These are phyloP conservation scores for Globisporangium lucens DNA, from an alignment of 352 stramenopile species.

Conservation along the genomic window DNA sequence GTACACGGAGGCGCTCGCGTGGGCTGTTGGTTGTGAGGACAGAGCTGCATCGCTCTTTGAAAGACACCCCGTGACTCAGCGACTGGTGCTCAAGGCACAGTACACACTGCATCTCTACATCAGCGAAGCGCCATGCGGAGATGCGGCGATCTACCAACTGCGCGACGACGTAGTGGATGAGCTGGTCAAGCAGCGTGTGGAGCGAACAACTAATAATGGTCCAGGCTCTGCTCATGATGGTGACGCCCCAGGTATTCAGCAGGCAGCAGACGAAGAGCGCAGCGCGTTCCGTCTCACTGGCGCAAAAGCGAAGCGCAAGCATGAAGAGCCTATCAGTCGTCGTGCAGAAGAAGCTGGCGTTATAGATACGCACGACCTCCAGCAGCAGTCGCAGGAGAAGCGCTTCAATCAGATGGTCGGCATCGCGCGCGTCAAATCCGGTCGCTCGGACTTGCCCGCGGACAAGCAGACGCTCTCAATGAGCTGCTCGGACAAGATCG, in stretches of 20 bases:
- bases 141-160: conserved; percentile 92
- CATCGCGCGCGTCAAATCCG: conserved; percentile 87
- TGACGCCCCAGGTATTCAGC: not conserved
- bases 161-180: conserved; percentile 64
- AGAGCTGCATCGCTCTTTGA: conserved; percentile 47
- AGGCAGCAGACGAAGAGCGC: conserved; percentile 20
- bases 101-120: conserved; percentile 90
- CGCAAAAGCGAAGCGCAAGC: conserved; percentile 48
- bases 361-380: not conserved
- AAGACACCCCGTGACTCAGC: conserved; percentile 23
- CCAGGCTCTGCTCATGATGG: not conserved
- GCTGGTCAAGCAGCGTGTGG: conserved; percentile 43
- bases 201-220: conserved; percentile 11
- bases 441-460: conserved; percentile 86
- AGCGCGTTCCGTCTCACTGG: conserved; percentile 60
- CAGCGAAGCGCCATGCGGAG: conserved; percentile 91
- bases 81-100: conserved; percentile 47
- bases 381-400: conserved; percentile 25
- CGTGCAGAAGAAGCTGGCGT: not conserved
- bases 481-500: conserved; percentile 94
- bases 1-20: conserved; percentile 71
- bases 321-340: conserved; percentile 6
- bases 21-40: conserved; percentile 17
- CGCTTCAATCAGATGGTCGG: conserved; percentile 69
- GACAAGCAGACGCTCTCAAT: conserved; percentile 89